Base-by-base conservation (phyloP, 208 protist species). In the Trypanosomatidae sp. region DNA sequence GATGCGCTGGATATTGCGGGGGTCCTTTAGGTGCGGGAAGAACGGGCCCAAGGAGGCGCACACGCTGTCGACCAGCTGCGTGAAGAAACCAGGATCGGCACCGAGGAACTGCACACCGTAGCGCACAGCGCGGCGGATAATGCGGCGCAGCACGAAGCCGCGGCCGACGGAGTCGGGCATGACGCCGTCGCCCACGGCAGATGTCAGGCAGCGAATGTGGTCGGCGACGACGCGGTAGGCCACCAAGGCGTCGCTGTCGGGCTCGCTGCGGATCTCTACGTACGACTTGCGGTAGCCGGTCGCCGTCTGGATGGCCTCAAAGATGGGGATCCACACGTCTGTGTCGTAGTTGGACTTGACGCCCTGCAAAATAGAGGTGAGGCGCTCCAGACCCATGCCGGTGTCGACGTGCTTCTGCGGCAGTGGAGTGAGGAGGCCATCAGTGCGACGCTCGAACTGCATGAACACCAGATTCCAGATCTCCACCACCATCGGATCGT, bases 381-480 rank as follows among this genome's bases (percentile, higher is more conserved):
- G 74, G 66, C 99, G 93, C 88, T 99, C 99, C 33, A 99, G 89
- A 36, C 99, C 99, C 98, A 99, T 99, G 64, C 98, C 98, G 4
- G 98, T 99, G 85, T 99, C 98, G 28, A 99, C 96, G 80, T 99
- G 97, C 74, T 96, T 92, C 64, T 86, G 85, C 43, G 97, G 98
- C 50, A 99, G 87, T 49, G 64, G 77, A 49, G 87, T 68, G 28
- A 99, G 89, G 17, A 66, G 65, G 60, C 95, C 89, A 74, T 98
- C 98, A 15, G 73, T 73, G 68, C 98, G 95, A 62, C 98, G 84
- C 82, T 99, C 99, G 85, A 94, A 99, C 91, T 99, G 98, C 74
- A 99, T 99, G 80, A 99, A 99, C 64, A 99, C 99, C n/a, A 99
- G 80, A 84, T 99, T 99, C 99, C 99, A 99, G 58, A 99, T 96